Base-by-base conservation (phyloP, 768 basidiomycete species). In the Psilocybe azurescens region DNA sequence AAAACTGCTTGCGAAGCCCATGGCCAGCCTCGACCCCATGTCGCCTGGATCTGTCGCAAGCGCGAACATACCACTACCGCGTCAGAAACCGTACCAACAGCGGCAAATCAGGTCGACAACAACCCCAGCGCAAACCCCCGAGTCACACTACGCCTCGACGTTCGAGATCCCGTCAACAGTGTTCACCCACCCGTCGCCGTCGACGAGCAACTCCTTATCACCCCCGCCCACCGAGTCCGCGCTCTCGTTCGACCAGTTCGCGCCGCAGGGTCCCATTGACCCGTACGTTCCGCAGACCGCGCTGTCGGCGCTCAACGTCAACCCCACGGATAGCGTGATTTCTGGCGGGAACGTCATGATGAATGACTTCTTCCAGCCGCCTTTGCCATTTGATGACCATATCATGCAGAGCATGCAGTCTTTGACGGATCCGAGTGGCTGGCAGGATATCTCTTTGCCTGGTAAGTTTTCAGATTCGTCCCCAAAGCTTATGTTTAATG, bases 1-100 rank as follows among this genome's bases (percentile, higher is more conserved):
- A 48, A 86, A 87, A 38, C 80, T 94, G 4, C 81, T 94, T 7
- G 84, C 84, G 14, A 83, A 83, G n/a, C 85, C 86, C 18, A 81
- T 78, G 72, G 79, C 81, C 9, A 75, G 75, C 67, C 56, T 73
- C 38, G 77, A 79, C 48, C 66, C 68, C 20, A 52, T 64, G 18
- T 70, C 72, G 9, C 70, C 72, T 5, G 71, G 66, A 39, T 52
- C 64, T 16, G 50, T 60, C 10, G 59, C 66, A 5, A 60, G 64
- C 10, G 59, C 66, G 11, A 60, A 63, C 33, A 58, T 59, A 6
- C 49, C 70, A 5, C 53, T 68, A 7, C 65, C 68, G 10, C 69
- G 65, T 24, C 59, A 54, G 30, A 63, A 67, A 50, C 57, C 50
- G 24, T 24, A 24, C 24, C 24, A 24, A 24, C 24, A 24, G 3